phyloP scores from a whole-genome alignment of 192 early-diverging fungal genomes.

The Rhizophagus clarus region DNA sequence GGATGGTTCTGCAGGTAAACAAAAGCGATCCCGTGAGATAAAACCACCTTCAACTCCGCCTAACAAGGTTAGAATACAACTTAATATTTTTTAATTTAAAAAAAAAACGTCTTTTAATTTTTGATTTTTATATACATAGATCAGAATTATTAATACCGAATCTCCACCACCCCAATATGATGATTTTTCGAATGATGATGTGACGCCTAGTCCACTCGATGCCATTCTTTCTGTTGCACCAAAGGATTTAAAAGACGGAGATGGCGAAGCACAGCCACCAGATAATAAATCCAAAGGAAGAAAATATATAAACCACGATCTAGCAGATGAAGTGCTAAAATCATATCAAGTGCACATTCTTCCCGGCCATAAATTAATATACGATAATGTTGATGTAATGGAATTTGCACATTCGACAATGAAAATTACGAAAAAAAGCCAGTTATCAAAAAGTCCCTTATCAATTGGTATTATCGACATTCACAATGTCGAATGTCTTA shows the following conservation, averaged over 20 bases:
- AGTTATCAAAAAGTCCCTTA: slow-evolving; percentile 11
- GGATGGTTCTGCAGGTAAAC: neutral
- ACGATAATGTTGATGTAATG: neutral
- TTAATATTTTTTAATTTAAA: neutral
- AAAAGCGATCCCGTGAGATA: neutral
- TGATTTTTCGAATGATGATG: neutral
- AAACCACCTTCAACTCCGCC: neutral
- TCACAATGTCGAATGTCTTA: slow-evolving; percentile 11
- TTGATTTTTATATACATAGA: neutral
- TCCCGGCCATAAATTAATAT: slow-evolving; percentile 5
- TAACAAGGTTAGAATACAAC: neutral
- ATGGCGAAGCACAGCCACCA: neutral
- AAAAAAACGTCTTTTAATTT: neutral
- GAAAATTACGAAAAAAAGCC: neutral
- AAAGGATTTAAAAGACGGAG: neutral
- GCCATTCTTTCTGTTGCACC: neutral
- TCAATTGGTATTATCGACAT: slow-evolving; percentile 11
- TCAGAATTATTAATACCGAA: neutral
- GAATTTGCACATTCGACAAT: neutral
- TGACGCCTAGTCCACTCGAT: neutral
- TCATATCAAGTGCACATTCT: neutral
- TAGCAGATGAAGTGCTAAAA: slow-evolving; percentile 15
- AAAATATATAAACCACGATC: slow-evolving; percentile 21
- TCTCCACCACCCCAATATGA: neutral
- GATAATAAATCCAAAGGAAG: neutral